Evolutionary conservation across 768 basidiomycete genomes (phyloP).

Genomic region (Clavaria fumosa): DNA sequence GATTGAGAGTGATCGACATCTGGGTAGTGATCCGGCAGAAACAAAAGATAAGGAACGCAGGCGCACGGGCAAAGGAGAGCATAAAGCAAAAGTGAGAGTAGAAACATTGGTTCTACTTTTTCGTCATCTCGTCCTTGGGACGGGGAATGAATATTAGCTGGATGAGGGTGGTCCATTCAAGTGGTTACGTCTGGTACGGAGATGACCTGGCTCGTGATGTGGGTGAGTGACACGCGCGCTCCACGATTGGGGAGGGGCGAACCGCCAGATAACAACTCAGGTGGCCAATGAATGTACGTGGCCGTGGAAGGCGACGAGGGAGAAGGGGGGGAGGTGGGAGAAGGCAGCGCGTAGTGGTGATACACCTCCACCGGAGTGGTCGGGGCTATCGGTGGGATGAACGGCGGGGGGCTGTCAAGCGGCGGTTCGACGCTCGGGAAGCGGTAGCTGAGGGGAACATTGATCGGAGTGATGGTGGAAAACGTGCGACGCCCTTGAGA

Average conservation of each 20-base stretch:
- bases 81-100: too few species aligned
- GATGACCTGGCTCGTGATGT: conserved; percentile 27
- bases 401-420: conserved; percentile 35
- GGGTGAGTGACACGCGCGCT: conserved; percentile 45
- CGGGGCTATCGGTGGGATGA: conserved; percentile 24
- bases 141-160: background rate
- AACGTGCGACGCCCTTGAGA: conserved; percentile 14
- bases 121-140: too few species aligned
- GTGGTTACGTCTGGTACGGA: conserved; percentile 29
- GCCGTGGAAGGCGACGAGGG: conserved; percentile 17
- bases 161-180: conserved; percentile 11
- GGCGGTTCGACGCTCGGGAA: conserved; percentile 43
- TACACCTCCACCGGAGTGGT: too few species aligned
- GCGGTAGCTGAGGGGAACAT: conserved; percentile 25
- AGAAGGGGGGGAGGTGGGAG: conserved; percentile 24
- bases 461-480: conserved; percentile 23
- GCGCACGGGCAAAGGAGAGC: too few species aligned
- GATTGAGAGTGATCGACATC: too few species aligned
- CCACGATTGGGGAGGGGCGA: conserved; percentile 43
- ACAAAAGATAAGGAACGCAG: too few species aligned
- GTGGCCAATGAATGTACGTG: too few species aligned
- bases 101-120: too few species aligned
- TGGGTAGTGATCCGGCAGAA: too few species aligned
- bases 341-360: conserved; percentile 39
- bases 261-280: too few species aligned